Percentiles rank a stretch among this genome's conserved stretches.
Conservation (phyloP, 2,329 filamentous ascomycete species). For the Erysiphe pulchra region DNA sequence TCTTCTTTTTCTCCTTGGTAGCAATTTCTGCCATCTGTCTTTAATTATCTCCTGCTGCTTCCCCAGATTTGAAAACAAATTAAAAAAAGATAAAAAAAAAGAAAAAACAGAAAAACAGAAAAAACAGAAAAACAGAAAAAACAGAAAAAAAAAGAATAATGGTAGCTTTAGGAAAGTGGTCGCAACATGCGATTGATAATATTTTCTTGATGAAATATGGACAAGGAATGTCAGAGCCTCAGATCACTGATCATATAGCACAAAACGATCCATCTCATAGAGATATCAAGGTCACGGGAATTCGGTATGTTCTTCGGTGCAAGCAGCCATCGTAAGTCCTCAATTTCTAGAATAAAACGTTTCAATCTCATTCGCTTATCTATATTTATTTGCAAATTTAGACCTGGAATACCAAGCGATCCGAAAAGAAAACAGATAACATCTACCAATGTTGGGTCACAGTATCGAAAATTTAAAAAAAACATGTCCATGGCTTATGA, state of each 20-base stretch:
- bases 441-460: no score
- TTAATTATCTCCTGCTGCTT: no score
- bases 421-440: neutral
- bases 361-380: neutral
- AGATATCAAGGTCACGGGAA: neutral
- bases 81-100: no score
- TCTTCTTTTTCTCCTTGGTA: neutral
- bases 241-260: neutral
- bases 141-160: neutral
- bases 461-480: no score
- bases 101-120: neutral
- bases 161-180: neutral
- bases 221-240: neutral
- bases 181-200: neutral
- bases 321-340: slow-evolving; percentile 1
- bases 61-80: no score
- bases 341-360: neutral
- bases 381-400: neutral
- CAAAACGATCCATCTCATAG: neutral
- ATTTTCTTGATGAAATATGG: neutral
- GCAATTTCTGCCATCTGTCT: no score
- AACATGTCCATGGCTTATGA: no score
- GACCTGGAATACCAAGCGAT: neutral
- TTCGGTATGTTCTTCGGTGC: neutral
- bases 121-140: neutral